Conservation (phyloP, 495 filamentous ascomycete species). For the Aspergillus cristatus region DNA sequence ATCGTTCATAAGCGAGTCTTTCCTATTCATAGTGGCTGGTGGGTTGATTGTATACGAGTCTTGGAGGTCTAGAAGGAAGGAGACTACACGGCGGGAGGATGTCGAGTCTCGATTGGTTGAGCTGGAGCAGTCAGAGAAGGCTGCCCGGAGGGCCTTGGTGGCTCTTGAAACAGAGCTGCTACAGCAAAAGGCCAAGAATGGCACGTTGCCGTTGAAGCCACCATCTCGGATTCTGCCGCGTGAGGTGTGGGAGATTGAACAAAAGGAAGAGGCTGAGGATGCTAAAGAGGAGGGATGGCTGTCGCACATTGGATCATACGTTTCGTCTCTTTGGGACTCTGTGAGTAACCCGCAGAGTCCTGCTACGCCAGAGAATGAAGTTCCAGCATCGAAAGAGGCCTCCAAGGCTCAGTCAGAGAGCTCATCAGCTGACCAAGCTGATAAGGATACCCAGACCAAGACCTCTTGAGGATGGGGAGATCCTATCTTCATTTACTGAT, state of each 20-base stretch:
- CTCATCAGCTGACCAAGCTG: too few species aligned
- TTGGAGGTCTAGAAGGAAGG: conserved; percentile 65
- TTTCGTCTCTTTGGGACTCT: conserved; percentile 16
- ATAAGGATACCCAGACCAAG: too few species aligned
- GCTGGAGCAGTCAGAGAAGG: conserved; percentile 54
- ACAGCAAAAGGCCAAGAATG: conserved; percentile 40
- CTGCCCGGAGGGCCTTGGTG: conserved; percentile 47
- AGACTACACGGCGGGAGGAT: conserved; percentile 63
- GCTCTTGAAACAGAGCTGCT: conserved; percentile 61
- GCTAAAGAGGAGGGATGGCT: conserved; percentile 21
- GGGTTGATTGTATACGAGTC: conserved; percentile 76
- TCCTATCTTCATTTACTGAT: background rate
- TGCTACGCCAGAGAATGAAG: conserved; percentile 4
- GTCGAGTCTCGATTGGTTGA: conserved; percentile 60
- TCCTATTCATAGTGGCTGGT: conserved; percentile 76
- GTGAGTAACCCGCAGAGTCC: conserved; percentile 10
- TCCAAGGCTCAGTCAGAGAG: background rate
- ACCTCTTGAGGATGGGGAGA: too few species aligned
- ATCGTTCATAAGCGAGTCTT: conserved; percentile 85
- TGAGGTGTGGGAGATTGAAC: conserved; percentile 36
- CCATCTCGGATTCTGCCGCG: conserved; percentile 33
- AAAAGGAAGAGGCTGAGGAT: conserved; percentile 18
- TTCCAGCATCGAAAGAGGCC: conserved; percentile 1
- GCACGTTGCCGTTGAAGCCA: conserved; percentile 15
- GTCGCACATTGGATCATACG: conserved; percentile 23